A percentile compares a stretch with the other conserved stretches of the same genome.
These are phyloP conservation scores for Puccinia triticina DNA, from an alignment of 1,284 basidiomycete species.

Conservation along the genomic window DNA sequence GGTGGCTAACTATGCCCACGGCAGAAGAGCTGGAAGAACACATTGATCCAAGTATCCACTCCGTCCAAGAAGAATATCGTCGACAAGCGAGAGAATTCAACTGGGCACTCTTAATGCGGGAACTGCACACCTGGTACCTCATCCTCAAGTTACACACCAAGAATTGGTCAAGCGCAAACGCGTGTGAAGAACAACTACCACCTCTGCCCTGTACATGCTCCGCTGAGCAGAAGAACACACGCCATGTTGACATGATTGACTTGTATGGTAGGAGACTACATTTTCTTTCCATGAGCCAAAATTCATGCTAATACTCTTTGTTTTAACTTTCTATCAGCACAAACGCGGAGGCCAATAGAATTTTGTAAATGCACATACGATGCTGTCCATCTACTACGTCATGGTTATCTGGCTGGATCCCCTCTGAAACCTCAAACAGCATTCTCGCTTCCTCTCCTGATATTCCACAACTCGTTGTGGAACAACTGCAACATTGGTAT, in stretches of 20 bases:
- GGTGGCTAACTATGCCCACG: not conserved
- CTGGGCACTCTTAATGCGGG: not conserved
- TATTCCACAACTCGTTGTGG: constrained; percentile 14
- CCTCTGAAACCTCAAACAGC: not conserved
- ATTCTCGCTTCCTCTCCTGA: not conserved
- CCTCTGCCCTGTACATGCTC: not conserved
- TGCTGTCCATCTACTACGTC: not conserved
- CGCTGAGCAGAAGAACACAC: not conserved
- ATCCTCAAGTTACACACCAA: not conserved
- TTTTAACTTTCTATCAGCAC: not conserved
- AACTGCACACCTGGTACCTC: not conserved
- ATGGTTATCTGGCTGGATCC: constrained; percentile 23
- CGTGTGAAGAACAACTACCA: not conserved
- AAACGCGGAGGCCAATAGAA: not conserved
- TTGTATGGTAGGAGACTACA: not conserved
- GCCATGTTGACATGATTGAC: not conserved
- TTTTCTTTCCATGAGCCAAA: too few relatives aligned
- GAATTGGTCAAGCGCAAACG: not conserved
- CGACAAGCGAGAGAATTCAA: not conserved
- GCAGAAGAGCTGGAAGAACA: not conserved
- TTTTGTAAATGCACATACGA: constrained; percentile 26
- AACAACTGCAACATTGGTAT: constrained; percentile 18
- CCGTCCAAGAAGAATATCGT: too few relatives aligned
- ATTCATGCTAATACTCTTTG: too few relatives aligned
- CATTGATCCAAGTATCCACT: not conserved